These are phyloP conservation scores for Phytophthora rubi DNA, from an alignment of 352 stramenopile species.

Conservation along the genomic window DNA sequence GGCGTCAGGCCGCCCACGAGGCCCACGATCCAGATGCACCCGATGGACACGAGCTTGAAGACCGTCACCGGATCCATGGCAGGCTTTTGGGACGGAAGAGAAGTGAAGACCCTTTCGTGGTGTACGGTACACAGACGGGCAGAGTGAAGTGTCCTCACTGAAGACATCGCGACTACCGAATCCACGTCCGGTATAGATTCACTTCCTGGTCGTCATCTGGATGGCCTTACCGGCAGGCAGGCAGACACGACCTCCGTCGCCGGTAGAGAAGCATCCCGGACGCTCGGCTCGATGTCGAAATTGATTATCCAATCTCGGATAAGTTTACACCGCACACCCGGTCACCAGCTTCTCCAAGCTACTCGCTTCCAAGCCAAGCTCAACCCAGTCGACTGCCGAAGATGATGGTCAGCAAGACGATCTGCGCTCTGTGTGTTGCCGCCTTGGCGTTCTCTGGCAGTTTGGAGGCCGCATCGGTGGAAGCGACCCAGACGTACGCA, in stretches of 20 bases:
- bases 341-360: background rate
- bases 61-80: conserved; percentile 64
- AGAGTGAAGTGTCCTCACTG: no score
- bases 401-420: conserved; percentile 25
- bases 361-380: conserved; percentile 7
- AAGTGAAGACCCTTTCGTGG: no score
- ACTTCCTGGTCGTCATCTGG: no score
- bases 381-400: background rate
- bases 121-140: no score
- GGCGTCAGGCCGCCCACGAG: conserved; percentile 64
- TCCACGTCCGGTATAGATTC: no score
- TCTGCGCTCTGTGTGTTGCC: conserved; percentile 5
- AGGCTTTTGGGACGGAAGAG: no score
- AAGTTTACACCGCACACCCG: background rate
- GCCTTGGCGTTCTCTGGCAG: conserved; percentile 8
- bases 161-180: no score
- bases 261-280: no score
- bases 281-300: background rate
- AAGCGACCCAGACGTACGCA: conserved; percentile 3
- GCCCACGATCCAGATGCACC: conserved; percentile 75
- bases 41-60: conserved; percentile 84
- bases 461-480: background rate
- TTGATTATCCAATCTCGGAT: conserved; percentile 13
- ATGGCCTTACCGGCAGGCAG: no score
- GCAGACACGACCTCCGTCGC: no score